Evolutionary conservation across 2,329 filamentous ascomycete genomes (phyloP).

Genomic region (Penicillium sp.): DNA sequence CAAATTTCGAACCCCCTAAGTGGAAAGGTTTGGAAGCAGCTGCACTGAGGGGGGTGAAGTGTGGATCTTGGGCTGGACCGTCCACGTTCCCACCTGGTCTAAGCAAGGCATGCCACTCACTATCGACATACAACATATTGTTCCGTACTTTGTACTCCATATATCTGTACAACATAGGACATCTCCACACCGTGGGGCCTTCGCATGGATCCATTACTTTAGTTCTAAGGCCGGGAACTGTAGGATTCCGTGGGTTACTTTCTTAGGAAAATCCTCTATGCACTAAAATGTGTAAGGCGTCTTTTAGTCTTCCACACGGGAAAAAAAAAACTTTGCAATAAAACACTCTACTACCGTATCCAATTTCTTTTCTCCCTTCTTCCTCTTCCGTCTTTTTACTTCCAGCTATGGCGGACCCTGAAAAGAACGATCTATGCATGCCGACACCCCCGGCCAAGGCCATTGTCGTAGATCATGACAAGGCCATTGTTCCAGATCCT

Average conservation of each 20-base stretch:
- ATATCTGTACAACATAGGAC: conserved; percentile 1
- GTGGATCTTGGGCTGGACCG: conserved; percentile 8
- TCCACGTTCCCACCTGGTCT: conserved; percentile 5
- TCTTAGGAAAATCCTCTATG: background rate
- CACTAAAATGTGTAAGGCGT: conserved; percentile 1
- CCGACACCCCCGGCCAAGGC: conserved; percentile 9
- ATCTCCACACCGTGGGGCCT: conserved; percentile 7
- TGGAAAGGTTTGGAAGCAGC: background rate
- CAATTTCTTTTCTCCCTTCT: too few relatives aligned
- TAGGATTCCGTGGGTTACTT: conserved; percentile 2
- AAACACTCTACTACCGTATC: background rate
- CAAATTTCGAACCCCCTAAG: background rate
- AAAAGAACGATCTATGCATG: conserved; percentile 11
- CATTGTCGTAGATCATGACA: conserved; percentile 1
- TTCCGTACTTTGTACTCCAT: background rate
- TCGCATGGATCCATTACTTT: conserved; percentile 2
- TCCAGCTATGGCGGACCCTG: conserved; percentile 13
- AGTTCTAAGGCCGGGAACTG: background rate
- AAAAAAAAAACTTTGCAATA: background rate
- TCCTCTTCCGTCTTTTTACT: background rate
- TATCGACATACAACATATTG: background rate
- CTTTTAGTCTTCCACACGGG: background rate
- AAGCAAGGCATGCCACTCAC: background rate
- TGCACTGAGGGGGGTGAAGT: background rate
- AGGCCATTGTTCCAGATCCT: conserved; percentile 1